Evolutionary conservation across 805 yeast species (phyloP), one percentile per base, ranked within the genome.

Genomic region (Barnettozyma pratensis): DNA sequence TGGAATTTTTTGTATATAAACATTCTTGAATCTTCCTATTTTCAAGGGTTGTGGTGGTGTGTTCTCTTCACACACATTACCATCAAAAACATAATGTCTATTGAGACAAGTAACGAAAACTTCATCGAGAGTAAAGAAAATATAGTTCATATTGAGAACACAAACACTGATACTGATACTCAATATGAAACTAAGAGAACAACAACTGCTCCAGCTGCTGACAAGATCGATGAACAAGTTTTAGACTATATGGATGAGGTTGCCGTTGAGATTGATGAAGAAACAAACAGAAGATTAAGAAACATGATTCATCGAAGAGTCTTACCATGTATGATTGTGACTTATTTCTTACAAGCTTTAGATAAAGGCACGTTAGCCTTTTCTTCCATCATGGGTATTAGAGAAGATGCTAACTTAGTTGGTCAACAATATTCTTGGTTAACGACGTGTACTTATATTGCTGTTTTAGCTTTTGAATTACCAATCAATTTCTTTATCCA

Each of bases 221-320:
- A 30, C 3, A 41, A 46, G 11, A 38, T 49, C 26, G 52, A 49
- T 40, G 9, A 30, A 19, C 42, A 49, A 12, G 14, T 49, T 35
- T 31, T 42, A 5, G 40, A 49, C 41, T 49, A 39, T 25, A 46
- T 49, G 28, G 48, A 49, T 37, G 52, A 49, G 29, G 66, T 65
- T 7, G 63, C 53, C 25, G 49, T 69, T 12, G 61, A 50, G 28
- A 47, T 68, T 14, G 67, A 62, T 5, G 60, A 58, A 39, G 65
- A 58, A 56, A 69, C 62, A 44, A 69, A 62, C 39, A 58, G 55
- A 39, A 61, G 57, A 50, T 58, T 72, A 39, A 58, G 67, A 53
- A 58, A 77, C 54, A 80, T 79, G 57, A 72, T 78, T 25, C 84
- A 80, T 57, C 39, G 72, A 25, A 71, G 62, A 51, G 53, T 80